phyloP scores from a whole-genome alignment of 1,284 basidiomycete genomes.

The Puccinia horiana region DNA sequence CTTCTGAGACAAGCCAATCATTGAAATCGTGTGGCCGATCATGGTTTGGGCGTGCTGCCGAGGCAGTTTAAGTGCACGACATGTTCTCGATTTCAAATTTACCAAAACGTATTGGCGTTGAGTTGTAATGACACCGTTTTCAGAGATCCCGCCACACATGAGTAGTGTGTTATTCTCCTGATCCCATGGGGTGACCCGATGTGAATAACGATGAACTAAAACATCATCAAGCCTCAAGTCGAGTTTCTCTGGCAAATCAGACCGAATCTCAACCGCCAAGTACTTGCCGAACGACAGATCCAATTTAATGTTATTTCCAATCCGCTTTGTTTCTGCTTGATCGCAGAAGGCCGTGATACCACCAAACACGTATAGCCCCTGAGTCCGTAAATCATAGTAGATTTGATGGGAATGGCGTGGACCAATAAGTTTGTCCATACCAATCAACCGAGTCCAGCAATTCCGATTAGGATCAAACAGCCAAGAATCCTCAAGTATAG shows the following conservation, averaged over 20 bases:
- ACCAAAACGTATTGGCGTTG: conserved; percentile 37
- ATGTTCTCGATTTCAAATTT: conserved; percentile 4
- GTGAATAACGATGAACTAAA: conserved; percentile 39
- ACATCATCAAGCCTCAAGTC: conserved; percentile 3
- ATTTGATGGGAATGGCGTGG: conserved; percentile 49
- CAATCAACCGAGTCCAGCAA: conserved; percentile 17
- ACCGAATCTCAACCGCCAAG: background rate
- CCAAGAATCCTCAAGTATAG: conserved; percentile 32
- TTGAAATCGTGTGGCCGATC: conserved; percentile 26
- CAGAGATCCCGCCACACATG: conserved; percentile 41
- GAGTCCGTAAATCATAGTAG: conserved; percentile 8
- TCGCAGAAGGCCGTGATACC: conserved; percentile 22
- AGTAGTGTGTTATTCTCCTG: background rate
- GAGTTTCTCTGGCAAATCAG: conserved; percentile 3
- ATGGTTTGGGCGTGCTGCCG: conserved; percentile 15
- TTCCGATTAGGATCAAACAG: conserved; percentile 32
- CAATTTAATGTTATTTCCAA: conserved; percentile 42
- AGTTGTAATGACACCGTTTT: conserved; percentile 28
- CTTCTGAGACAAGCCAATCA: background rate
- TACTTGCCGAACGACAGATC: conserved; percentile 9
- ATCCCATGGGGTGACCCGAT: conserved; percentile 39
- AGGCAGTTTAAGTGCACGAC: background rate
- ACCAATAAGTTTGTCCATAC: conserved; percentile 20
- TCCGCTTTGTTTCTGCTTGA: background rate
- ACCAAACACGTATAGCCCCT: conserved; percentile 34